Base-by-base conservation (phyloP, 805 yeast genomes). In the Henningerozyma blattae region DNA sequence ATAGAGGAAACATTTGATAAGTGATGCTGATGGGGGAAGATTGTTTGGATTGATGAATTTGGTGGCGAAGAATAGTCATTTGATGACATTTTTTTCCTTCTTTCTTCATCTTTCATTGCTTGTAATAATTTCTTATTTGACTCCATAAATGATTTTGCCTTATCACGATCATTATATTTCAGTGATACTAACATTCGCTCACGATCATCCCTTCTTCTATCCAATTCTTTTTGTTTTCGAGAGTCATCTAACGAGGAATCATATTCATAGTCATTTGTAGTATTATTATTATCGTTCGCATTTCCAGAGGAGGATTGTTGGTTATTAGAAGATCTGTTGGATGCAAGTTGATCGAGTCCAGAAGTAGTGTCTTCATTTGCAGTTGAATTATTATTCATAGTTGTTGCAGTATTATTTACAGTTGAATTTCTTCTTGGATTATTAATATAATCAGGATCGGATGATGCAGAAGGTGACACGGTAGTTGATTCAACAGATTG, bases 141-240 rank as follows among this genome's bases (percentile, higher is more conserved):
- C 35, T 49, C 54, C 57, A 55, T 55, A 32, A 55, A 55, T 4
- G 47, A 41, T 34, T 50, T 55, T 8, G 59, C 50, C 29, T 45
- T 49, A 30, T 47, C 49, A 31, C 58, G 47, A 30, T 55, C 60
- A 28, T 53, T 55, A 34, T 55, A 55, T 37, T 55, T 55, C 49
- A 55, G 45, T 28, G 45, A 48, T 5, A 52, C 57, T n/a, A 55
- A 39, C 60, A 55, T 55, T 29, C 45, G 48, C 24, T 55, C 60
- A 19, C 55, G 40, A 3, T 50, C 42, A 33, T 55, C 57, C 22
- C 60, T 42, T 34, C 54, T 40, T 33, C 46, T 50, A 20, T 55
- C 58, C 20, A 55, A 36, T 34, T 54, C 53, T 28, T 40, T 43
- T 31, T 53, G 56, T 34, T 50, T 48, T 27, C 40, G 42, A 20